phyloP scores from a whole-genome alignment of 2,329 filamentous ascomycete genomes.

The Epichloe festucae region DNA sequence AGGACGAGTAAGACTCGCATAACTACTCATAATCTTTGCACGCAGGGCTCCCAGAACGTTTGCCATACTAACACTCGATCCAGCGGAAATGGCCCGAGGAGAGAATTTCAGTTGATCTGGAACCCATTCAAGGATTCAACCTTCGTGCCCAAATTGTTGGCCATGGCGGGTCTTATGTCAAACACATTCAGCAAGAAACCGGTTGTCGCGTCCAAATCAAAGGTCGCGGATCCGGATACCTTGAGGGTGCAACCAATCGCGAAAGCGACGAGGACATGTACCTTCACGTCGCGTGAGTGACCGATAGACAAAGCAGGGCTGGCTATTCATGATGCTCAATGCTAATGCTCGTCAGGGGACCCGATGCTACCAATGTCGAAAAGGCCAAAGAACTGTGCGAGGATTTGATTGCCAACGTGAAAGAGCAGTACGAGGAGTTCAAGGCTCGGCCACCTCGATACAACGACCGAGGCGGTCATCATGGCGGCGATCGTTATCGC shows the following conservation, averaged over 20 bases:
- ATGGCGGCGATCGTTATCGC: constrained; percentile 19
- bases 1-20: constrained; percentile 43
- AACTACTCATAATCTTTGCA: background rate
- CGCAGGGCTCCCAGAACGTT: background rate
- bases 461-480: constrained; percentile 32
- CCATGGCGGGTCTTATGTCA: constrained; percentile 87
- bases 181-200: constrained; percentile 94
- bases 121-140: constrained; percentile 89
- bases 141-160: constrained; percentile 92
- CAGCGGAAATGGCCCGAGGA: constrained; percentile 99
- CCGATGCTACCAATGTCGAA: constrained; percentile 74
- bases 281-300: constrained; percentile 76
- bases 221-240: constrained; percentile 85
- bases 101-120: constrained; percentile 80
- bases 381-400: constrained; percentile 80
- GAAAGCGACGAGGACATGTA: constrained; percentile 97
- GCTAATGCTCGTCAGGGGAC: constrained; percentile 48
- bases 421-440: constrained; percentile 80
- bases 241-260: constrained; percentile 73
- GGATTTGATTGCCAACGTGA: constrained; percentile 76
- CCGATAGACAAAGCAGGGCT: background rate
- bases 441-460: constrained; percentile 66
- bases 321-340: background rate
- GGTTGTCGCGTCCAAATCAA: constrained; percentile 97
- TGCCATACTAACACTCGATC: background rate